A percentile compares a stretch with the other conserved stretches of the same genome.
Conservation (phyloP, 1,284 basidiomycete species). For the Somion occarium region DNA sequence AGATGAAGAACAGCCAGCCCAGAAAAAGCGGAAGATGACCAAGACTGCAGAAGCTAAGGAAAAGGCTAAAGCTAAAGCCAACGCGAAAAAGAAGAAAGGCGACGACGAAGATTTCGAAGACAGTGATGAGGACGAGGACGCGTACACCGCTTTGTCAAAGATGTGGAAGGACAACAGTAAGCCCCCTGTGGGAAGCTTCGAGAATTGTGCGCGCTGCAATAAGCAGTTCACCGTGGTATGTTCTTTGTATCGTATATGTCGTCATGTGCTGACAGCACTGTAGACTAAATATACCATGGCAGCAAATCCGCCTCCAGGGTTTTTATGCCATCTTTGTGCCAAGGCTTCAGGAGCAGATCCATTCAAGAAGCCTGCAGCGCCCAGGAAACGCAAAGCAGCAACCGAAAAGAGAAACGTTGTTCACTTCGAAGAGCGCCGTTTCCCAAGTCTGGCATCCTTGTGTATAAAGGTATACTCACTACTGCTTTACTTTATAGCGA, state of each 20-base stretch:
- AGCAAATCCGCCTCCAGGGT: constrained; percentile 63
- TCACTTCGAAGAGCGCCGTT: constrained; percentile 65
- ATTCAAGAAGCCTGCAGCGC: constrained; percentile 70
- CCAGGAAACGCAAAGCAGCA: constrained; percentile 57
- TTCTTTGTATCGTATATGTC: constrained; percentile 11
- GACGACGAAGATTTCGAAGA: constrained; percentile 42
- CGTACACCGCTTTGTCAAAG: constrained; percentile 58
- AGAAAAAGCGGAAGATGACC: constrained; percentile 42
- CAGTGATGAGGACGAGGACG: constrained; percentile 41
- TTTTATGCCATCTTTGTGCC: constrained; percentile 76
- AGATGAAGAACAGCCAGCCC: constrained; percentile 33
- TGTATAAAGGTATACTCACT: constrained; percentile 65
- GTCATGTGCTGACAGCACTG: not conserved
- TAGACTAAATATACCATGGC: constrained; percentile 85
- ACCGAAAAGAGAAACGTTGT: constrained; percentile 61
- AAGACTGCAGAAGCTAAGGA: constrained; percentile 35
- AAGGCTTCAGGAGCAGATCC: constrained; percentile 74
- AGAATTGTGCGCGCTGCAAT: constrained; percentile 77
- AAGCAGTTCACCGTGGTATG: constrained; percentile 88
- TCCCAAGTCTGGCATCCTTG: constrained; percentile 67
- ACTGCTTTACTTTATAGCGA: not conserved
- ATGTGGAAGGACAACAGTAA: constrained; percentile 45
- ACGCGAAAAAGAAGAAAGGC: constrained; percentile 47
- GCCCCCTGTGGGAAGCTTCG: constrained; percentile 77
- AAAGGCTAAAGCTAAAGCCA: constrained; percentile 36